Conservation (phyloP, 306 rosid species). For the Cyamopsis tetragonoloba region DNA sequence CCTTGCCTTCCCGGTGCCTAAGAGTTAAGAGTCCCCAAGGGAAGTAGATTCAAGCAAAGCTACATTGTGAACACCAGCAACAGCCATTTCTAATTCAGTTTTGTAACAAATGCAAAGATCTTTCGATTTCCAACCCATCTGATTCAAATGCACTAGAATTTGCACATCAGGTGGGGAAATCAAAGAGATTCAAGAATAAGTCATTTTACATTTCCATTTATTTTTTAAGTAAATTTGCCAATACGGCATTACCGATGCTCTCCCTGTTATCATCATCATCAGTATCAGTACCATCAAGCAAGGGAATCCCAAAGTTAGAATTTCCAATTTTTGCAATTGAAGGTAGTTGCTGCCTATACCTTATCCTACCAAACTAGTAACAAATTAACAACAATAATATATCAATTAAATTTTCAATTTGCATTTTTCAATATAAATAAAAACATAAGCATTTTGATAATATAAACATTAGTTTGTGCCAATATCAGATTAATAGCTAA, state of each 20-base stretch:
- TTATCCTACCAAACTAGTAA: constrained; percentile 37
- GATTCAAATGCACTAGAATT: constrained; percentile 45
- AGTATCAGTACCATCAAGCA: constrained; percentile 29
- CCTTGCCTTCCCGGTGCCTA: constrained; percentile 47
- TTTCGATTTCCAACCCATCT: constrained; percentile 46
- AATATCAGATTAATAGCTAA: constrained; percentile 4
- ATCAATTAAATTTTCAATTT: not conserved
- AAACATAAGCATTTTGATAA: not conserved
- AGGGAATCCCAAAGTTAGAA: constrained; percentile 4
- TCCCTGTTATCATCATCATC: not conserved
- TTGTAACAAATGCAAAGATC: constrained; percentile 22
- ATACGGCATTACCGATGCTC: not conserved
- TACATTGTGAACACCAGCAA: constrained; percentile 79
- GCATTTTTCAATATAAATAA: not conserved
- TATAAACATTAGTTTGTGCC: no score
- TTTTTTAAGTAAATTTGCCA: constrained; percentile 16
- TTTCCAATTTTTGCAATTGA: constrained; percentile 16
- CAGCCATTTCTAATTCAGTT: constrained; percentile 53
- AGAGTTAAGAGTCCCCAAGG: constrained; percentile 67
- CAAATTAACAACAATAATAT: not conserved
- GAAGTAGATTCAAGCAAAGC: constrained; percentile 69
- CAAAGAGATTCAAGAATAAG: constrained; percentile 38
- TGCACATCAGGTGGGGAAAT: constrained; percentile 23
- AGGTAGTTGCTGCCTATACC: constrained; percentile 2
- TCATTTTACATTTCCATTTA: constrained; percentile 26